These are phyloP conservation scores for Boletales sp. DNA, from an alignment of 768 basidiomycete species.

Conservation along the genomic window DNA sequence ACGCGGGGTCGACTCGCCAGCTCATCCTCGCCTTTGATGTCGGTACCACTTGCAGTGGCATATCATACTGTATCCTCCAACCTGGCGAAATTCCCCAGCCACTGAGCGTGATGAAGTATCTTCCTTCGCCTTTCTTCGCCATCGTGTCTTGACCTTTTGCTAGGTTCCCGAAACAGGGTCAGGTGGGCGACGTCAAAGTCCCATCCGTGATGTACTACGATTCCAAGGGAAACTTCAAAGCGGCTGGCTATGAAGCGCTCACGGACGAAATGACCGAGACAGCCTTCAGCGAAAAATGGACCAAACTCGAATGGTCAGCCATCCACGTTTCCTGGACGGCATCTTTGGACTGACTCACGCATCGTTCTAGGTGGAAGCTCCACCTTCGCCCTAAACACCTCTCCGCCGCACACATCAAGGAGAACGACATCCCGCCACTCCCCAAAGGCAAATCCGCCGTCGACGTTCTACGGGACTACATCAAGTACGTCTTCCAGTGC, in stretches of 20 bases:
- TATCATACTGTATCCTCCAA: constrained; percentile 37
- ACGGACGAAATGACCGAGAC: constrained; percentile 31
- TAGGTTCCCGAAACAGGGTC: constrained; percentile 38
- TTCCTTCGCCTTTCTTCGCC: too few species aligned
- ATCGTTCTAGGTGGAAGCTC: constrained; percentile 31
- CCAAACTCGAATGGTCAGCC: constrained; percentile 41
- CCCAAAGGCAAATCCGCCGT: constrained; percentile 36
- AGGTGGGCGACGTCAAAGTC: constrained; percentile 40
- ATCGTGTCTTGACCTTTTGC: neutral
- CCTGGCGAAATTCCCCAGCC: constrained; percentile 28
- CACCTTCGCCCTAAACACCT: constrained; percentile 35
- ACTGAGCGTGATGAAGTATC: constrained; percentile 16
- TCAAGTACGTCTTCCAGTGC: constrained; percentile 42
- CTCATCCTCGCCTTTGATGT: constrained; percentile 37
- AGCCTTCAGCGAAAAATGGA: constrained; percentile 39
- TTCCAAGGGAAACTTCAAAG: constrained; percentile 31
- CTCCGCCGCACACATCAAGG: constrained; percentile 19
- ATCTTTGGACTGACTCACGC: neutral
- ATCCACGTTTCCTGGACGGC: neutral
- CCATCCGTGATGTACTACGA: constrained; percentile 47
- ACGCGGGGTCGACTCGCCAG: constrained; percentile 29
- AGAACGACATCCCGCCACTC: constrained; percentile 35
- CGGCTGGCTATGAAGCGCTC: constrained; percentile 41
- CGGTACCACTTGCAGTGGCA: constrained; percentile 36
- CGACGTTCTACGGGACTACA: constrained; percentile 43